These are phyloP conservation scores for Trichomonas tenax DNA, from an alignment of 208 protist species.

Conservation along the genomic window DNA sequence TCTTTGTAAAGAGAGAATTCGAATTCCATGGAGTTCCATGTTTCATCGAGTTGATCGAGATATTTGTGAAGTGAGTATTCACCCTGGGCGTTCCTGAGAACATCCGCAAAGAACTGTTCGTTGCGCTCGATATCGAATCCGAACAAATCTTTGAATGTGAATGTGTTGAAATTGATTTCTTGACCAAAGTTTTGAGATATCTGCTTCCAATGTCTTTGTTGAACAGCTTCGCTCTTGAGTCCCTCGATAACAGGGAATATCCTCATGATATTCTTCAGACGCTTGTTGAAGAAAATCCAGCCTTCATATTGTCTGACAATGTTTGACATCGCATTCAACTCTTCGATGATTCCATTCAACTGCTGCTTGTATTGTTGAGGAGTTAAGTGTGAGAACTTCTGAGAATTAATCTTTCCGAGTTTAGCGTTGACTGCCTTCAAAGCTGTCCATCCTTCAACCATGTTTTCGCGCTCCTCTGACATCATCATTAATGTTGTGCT, in stretches of 20 bases:
- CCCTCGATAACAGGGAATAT: not conserved
- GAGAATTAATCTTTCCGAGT: not conserved
- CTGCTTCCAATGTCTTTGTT: not conserved
- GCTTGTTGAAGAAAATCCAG: not conserved
- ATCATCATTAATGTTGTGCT: not conserved
- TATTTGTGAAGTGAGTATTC: conserved; percentile 1
- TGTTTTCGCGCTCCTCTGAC: not conserved
- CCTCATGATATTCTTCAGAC: not conserved
- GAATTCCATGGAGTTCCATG: not conserved
- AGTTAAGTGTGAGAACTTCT: not conserved
- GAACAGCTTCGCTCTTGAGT: not conserved
- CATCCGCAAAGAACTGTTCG: not conserved
- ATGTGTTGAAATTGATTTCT: not conserved
- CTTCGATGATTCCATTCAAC: not conserved
- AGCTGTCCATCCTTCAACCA: not conserved
- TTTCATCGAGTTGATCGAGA: not conserved
- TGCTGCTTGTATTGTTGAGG: not conserved
- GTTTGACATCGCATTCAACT: not conserved
- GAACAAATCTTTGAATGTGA: not conserved
- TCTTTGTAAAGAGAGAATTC: conserved; percentile 23
- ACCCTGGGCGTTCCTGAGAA: not conserved
- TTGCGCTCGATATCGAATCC: not conserved
- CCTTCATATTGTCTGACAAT: conserved; percentile 20
- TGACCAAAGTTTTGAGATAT: not conserved
- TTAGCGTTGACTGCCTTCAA: not conserved